Percentiles rank a stretch among this genome's conserved stretches.
Conservation (phyloP, 805 yeast genomes). For the Starmerella bacillaris region DNA sequence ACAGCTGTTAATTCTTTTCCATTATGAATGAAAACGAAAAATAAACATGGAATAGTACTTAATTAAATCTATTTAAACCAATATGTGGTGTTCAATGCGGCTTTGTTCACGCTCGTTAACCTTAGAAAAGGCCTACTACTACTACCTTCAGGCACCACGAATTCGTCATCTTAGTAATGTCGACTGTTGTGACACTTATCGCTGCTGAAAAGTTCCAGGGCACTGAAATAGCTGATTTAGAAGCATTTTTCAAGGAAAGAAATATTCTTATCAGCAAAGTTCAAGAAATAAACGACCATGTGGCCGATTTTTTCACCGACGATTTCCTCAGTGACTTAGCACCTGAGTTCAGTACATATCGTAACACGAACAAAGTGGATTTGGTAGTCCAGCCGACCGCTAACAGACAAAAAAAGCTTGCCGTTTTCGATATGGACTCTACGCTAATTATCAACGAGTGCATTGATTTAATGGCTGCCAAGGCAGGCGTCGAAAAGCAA, state of each 20-base stretch:
- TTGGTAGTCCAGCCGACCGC: conserved; percentile 29
- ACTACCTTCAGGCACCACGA: too few relatives aligned
- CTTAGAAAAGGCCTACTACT: too few relatives aligned
- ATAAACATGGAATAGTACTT: too few relatives aligned
- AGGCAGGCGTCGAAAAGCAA: conserved; percentile 73
- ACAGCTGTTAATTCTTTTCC: too few relatives aligned
- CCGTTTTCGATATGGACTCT: conserved; percentile 95
- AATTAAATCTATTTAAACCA: too few relatives aligned
- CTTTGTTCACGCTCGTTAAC: too few relatives aligned
- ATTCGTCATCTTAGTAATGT: background rate
- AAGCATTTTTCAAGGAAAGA: background rate
- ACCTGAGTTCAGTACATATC: background rate
- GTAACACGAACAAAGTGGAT: background rate
- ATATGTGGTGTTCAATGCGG: too few relatives aligned
- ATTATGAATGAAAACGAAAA: too few relatives aligned
- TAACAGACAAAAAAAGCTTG: conserved; percentile 32
- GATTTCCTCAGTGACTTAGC: background rate
- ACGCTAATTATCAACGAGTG: conserved; percentile 92
- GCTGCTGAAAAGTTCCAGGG: background rate
- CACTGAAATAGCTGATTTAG: background rate
- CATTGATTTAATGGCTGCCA: conserved; percentile 84
- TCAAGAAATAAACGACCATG: background rate
- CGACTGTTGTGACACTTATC: background rate
- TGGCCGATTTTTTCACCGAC: background rate
- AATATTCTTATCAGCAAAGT: background rate